Evolutionary conservation across 208 protist species (phyloP), one percentile per base, ranked within the genome.

Genomic region (Leishmania arabica): DNA sequence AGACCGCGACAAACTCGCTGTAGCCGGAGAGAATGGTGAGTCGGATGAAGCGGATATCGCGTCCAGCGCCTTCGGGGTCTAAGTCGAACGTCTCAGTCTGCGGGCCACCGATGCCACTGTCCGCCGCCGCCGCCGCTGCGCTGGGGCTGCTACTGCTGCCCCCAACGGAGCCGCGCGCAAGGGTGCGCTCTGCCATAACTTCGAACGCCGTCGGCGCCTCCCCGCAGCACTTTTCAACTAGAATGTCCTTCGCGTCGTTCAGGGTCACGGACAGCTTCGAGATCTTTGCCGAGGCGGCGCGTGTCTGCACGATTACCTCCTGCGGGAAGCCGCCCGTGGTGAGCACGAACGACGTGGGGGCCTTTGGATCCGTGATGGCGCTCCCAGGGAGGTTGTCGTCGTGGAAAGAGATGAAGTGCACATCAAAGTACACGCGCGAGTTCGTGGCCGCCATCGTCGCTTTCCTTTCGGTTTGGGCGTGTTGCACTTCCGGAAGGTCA

Each of bases 281-380:
- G 34, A 97, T 69, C 58, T 94, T 93, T 3, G 90, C 89, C n/a
- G 86, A 88, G 66, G 88, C 81, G 24, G 88, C 88, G 64, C 87
- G 86, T 40, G 91, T 94, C n/a, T 79, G 83, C 75, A 95, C 81
- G n/a, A 93, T 83, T 21, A 97, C 82, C 53, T 97, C 94, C 21
- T 97, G 94, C 8, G 94, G 94, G 78, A 95, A 97, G 37, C 90
- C 84, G 37, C 94, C 94, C 1, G 94, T 97, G n/a, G 94, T 97
- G 60, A 97, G 84, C 37, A 92, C 78, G 80, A 94, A 97, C 27
- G 89, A 90, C 74, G 86, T 80, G 6, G 81, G 82, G 13, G 80
- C 82, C 21, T 90, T 89, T 21, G 40, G 62, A 73, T 89, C 93
- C n/a, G 80, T 89, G 81, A 92, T 86, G 78, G 72, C 86, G 24